Conservation (phyloP, 208 protist genomes). For the Trypanosoma caninum region DNA sequence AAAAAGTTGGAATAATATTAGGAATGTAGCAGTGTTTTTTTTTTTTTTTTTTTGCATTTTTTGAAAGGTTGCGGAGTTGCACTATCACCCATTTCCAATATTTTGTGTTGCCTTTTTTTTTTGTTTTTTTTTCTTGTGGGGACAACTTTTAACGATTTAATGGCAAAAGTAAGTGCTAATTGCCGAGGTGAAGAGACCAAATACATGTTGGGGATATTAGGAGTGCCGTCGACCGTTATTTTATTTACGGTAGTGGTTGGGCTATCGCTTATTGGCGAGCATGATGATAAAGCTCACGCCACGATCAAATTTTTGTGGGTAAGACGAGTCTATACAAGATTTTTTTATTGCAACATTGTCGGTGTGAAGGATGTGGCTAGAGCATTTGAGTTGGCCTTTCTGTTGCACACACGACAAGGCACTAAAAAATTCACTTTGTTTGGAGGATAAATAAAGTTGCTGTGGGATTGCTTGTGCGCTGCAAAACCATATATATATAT, state of each 20-base stretch:
- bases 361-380: slow-evolving; percentile 21
- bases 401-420: background rate
- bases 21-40: slow-evolving; percentile 1
- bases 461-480: slow-evolving; percentile 1
- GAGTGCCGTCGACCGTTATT: slow-evolving; percentile 12
- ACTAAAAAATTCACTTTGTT: slow-evolving; percentile 23
- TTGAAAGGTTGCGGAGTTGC: no score
- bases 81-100: no score
- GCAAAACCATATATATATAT: no score
- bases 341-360: slow-evolving; percentile 21
- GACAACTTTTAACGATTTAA: no score
- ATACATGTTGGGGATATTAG: slow-evolving; percentile 1
- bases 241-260: slow-evolving; percentile 19
- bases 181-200: no score
- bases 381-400: slow-evolving; percentile 2
- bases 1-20: slow-evolving; percentile 14
- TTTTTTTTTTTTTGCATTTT: slow-evolving; percentile 23
- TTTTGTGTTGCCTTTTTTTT: slow-evolving; percentile 11
- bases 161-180: no score
- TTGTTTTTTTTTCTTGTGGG: slow-evolving; percentile 26
- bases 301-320: background rate
- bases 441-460: slow-evolving; percentile 16
- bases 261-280: slow-evolving; percentile 12
- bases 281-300: slow-evolving; percentile 11
- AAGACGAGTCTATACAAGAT: background rate